phyloP scores from a whole-genome alignment of 2,329 filamentous ascomycete species.

The Parascedosporium putredinis region DNA sequence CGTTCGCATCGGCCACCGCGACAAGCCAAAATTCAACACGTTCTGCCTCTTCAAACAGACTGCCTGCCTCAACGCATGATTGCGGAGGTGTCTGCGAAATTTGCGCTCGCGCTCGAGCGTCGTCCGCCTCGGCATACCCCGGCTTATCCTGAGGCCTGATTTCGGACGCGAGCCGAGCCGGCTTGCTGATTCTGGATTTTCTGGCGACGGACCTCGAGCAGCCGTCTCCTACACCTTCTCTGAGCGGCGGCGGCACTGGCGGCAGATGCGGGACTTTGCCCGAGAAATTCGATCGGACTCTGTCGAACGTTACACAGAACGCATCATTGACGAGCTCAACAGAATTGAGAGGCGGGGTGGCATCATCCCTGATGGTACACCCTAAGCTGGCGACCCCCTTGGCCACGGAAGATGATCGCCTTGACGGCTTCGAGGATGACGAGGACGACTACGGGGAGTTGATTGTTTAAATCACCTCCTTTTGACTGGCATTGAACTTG shows the following conservation, averaged over 20 bases:
- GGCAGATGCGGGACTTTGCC: background rate
- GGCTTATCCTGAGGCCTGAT: slow-evolving; percentile 7
- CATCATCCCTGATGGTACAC: background rate
- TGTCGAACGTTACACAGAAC: background rate
- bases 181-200: slow-evolving; percentile 5
- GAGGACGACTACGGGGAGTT: background rate
- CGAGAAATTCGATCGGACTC: background rate
- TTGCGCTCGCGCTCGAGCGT: background rate
- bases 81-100: slow-evolving; percentile 1
- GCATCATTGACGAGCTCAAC: background rate
- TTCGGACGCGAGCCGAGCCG: slow-evolving; percentile 10
- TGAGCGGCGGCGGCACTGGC: background rate
- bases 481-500: background rate
- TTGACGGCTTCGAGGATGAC: background rate
- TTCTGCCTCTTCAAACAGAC: background rate
- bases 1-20: slow-evolving; percentile 54
- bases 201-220: background rate
- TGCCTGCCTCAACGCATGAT: background rate
- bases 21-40: slow-evolving; percentile 12
- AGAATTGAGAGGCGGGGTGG: background rate
- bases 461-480: background rate
- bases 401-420: background rate
- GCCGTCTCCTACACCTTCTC: background rate
- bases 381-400: background rate
- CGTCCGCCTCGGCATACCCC: slow-evolving; percentile 4